These are phyloP conservation scores for Eimeria nieschulzi DNA, from an alignment of 169 alveolate species.

Conservation along the genomic window DNA sequence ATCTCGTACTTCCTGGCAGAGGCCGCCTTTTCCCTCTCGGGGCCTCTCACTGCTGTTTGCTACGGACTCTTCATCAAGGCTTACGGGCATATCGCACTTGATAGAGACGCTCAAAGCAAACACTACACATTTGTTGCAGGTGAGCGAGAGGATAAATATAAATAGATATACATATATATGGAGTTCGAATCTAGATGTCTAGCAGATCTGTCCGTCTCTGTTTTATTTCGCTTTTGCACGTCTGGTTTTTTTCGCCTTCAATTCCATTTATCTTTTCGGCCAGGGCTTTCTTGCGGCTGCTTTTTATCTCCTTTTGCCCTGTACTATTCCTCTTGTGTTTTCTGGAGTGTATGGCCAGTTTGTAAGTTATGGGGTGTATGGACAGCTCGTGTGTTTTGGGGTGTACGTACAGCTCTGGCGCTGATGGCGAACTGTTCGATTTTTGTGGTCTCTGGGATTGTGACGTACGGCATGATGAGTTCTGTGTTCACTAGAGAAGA, in stretches of 20 bases:
- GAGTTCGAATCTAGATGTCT: no score
- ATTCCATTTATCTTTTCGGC: no score
- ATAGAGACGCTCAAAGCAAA: slow-evolving; percentile 82
- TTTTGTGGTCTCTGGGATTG: slow-evolving; percentile 87
- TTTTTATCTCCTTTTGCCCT: not conserved
- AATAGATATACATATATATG: not conserved
- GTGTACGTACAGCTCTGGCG: slow-evolving; percentile 77
- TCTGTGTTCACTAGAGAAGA: slow-evolving; percentile 70
- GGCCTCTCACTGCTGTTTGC: slow-evolving; percentile 90
- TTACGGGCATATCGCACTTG: slow-evolving; percentile 87
- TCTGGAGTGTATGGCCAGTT: not conserved
- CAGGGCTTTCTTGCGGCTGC: not conserved
- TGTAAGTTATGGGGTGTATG: not conserved
- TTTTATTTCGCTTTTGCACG: no score
- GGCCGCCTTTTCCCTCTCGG: slow-evolving; percentile 83
- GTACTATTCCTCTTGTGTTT: not conserved
- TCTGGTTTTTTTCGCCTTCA: no score
- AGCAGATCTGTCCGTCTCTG: no score
- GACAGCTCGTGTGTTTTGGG: not conserved
- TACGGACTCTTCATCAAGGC: slow-evolving; percentile 89
- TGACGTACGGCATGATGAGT: slow-evolving; percentile 88
- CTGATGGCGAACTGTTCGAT: slow-evolving; percentile 87
- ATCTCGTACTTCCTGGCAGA: slow-evolving; percentile 86
- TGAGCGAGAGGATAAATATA: not conserved
- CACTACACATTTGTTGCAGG: slow-evolving; percentile 75